Conservation (phyloP, 352 stramenopile species). For the Phytophthora cactorum region DNA sequence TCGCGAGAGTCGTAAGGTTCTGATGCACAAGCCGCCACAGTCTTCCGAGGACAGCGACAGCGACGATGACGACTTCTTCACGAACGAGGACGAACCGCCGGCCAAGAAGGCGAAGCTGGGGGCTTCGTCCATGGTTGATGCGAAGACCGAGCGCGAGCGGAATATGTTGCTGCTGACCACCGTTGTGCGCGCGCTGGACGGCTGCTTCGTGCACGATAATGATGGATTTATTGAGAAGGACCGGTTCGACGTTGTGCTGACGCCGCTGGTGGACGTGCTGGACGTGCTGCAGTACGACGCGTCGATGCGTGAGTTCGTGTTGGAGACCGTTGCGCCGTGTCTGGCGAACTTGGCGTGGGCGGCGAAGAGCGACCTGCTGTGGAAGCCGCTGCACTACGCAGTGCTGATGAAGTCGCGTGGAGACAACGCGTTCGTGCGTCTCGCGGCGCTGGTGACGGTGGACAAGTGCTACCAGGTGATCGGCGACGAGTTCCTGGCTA, state of each 20-base stretch:
- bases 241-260: conserved; percentile 78
- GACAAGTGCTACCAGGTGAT: conserved; percentile 89
- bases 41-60: conserved; percentile 37
- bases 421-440: conserved; percentile 64
- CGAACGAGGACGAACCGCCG: conserved; percentile 56
- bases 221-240: conserved; percentile 91
- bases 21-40: conserved; percentile 52
- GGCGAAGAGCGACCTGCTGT: conserved; percentile 87
- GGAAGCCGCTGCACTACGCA: conserved; percentile 90
- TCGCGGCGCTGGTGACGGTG: conserved; percentile 80
- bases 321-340: conserved; percentile 68
- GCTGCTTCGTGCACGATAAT: conserved; percentile 87
- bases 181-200: conserved; percentile 75
- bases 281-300: conserved; percentile 66
- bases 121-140: conserved; percentile 24
- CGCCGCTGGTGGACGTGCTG: conserved; percentile 76
- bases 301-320: conserved; percentile 58
- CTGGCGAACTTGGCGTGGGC: conserved; percentile 87
- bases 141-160: conserved; percentile 37
- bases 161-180: conserved; percentile 60
- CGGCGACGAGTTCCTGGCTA: conserved; percentile 88
- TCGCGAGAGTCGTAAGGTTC: conserved; percentile 51
- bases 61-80: conserved; percentile 45
- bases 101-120: conserved; percentile 67
- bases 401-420: conserved; percentile 89